Evolutionary conservation across 352 stramenopile genomes (phyloP).

Genomic region (Phytophthora capsici): DNA sequence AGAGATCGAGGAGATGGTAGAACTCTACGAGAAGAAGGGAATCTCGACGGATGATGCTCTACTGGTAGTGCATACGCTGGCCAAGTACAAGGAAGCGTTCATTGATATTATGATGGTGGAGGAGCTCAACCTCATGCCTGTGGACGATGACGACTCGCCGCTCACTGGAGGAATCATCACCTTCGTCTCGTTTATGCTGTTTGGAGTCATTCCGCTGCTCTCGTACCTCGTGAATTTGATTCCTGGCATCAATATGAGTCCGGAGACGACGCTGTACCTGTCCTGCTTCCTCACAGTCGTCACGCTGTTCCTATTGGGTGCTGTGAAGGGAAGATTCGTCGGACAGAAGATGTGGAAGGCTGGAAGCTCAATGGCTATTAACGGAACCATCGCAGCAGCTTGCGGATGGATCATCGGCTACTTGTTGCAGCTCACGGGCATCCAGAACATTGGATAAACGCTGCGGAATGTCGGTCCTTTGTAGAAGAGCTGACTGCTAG

Average conservation of each 20-base stretch:
- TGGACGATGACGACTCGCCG: conserved; percentile 92
- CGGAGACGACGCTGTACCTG: conserved; percentile 84
- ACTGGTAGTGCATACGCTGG: conserved; percentile 92
- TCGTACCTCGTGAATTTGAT: conserved; percentile 93
- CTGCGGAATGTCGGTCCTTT: conserved; percentile 5
- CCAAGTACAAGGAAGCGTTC: conserved; percentile 98
- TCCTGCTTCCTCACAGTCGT: conserved; percentile 94
- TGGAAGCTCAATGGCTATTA: conserved; percentile 78
- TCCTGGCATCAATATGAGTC: conserved; percentile 63
- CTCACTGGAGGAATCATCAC: conserved; percentile 87
- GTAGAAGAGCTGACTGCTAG: conserved; percentile 29
- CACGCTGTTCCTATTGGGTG: conserved; percentile 94
- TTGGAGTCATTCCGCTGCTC: conserved; percentile 93
- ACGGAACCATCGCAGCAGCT: conserved; percentile 74
- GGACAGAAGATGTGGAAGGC: conserved; percentile 78
- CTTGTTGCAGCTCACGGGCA: conserved; percentile 79
- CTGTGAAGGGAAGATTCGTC: conserved; percentile 90
- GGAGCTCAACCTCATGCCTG: conserved; percentile 95
- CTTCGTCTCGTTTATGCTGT: conserved; percentile 91
- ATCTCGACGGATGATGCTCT: conserved; percentile 92
- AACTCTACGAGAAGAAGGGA: conserved; percentile 94
- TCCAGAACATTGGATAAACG: conserved; percentile 71
- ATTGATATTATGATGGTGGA: conserved; percentile 98
- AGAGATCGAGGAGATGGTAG: conserved; percentile 97
- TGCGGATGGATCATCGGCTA: conserved; percentile 86